Percentiles rank a stretch among this genome's conserved stretches.
Evolutionary conservation across 805 yeast genomes (phyloP).

Genomic region (Soucietia sequanensis): DNA sequence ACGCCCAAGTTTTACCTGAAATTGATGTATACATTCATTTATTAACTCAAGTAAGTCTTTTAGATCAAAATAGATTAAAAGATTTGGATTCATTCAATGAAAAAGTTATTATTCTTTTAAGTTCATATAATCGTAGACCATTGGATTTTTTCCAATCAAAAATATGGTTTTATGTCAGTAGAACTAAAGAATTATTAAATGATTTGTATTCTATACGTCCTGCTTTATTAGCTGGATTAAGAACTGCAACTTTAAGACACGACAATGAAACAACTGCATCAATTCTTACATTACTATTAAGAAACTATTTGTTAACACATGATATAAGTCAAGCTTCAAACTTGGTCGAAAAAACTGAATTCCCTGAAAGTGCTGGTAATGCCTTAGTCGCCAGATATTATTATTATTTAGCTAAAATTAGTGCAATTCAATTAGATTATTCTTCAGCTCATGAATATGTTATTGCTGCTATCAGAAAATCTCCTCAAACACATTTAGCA

Average conservation of each 20-base stretch:
- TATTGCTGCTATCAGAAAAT: slow-evolving; percentile 93
- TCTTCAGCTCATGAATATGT: slow-evolving; percentile 86
- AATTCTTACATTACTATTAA: slow-evolving; percentile 77
- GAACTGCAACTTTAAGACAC: slow-evolving; percentile 89
- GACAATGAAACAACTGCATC: slow-evolving; percentile 91
- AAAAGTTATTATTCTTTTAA: slow-evolving; percentile 52
- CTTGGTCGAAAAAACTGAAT: slow-evolving; percentile 82
- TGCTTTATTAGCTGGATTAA: slow-evolving; percentile 66
- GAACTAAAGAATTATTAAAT: slow-evolving; percentile 65
- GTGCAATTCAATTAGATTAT: slow-evolving; percentile 89
- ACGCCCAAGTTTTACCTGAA: slow-evolving; percentile 62
- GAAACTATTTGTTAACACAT: slow-evolving; percentile 74
- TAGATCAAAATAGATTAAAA: slow-evolving; percentile 56
- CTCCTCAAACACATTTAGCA: slow-evolving; percentile 86
- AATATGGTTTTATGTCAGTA: slow-evolving; percentile 86
- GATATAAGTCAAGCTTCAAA: slow-evolving; percentile 87
- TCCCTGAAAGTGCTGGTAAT: slow-evolving; percentile 81
- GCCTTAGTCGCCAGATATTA: slow-evolving; percentile 89
- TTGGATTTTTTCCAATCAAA: slow-evolving; percentile 86
- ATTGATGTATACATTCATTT: slow-evolving; percentile 76
- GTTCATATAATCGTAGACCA: slow-evolving; percentile 72
- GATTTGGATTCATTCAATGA: slow-evolving; percentile 54
- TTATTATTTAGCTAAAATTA: slow-evolving; percentile 87
- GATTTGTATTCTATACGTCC: slow-evolving; percentile 63
- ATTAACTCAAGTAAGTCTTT: slow-evolving; percentile 70